Percentiles rank a stretch among this genome's conserved stretches.
Evolutionary conservation across 768 basidiomycete genomes (phyloP).

Genomic region (Mycena alexandri): DNA sequence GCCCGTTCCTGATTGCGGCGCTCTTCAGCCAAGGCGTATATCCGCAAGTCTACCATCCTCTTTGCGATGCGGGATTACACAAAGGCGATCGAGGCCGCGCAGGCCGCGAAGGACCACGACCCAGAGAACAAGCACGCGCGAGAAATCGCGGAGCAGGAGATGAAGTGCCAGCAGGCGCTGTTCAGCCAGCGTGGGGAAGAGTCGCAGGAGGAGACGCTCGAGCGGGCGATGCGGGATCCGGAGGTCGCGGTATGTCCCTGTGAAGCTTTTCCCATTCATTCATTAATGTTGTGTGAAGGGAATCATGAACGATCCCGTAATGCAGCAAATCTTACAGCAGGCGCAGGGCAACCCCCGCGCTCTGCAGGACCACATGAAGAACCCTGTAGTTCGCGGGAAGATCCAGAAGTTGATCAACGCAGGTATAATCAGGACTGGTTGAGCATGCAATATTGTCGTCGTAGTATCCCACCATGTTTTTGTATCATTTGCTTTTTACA

Average conservation of each 20-base stretch:
- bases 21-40: slow-evolving; percentile 90
- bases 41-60: slow-evolving; percentile 90
- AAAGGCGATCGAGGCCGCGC: slow-evolving; percentile 86
- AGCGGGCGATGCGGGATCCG: slow-evolving; percentile 97
- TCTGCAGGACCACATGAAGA: slow-evolving; percentile 97
- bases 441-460: slow-evolving; percentile 39
- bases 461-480: slow-evolving; percentile 5
- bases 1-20: slow-evolving; percentile 14
- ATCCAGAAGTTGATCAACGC: slow-evolving; percentile 92
- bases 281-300: slow-evolving; percentile 53
- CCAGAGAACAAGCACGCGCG: slow-evolving; percentile 82
- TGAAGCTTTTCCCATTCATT: slow-evolving; percentile 14
- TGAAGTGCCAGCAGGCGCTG: slow-evolving; percentile 85
- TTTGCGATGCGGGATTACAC: slow-evolving; percentile 92
- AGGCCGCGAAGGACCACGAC: slow-evolving; percentile 84
- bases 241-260: slow-evolving; percentile 83
- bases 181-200: slow-evolving; percentile 85
- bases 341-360: slow-evolving; percentile 91
- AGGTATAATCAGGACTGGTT: slow-evolving; percentile 92
- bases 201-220: slow-evolving; percentile 91
- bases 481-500: slow-evolving; percentile 23
- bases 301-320: slow-evolving; percentile 92
- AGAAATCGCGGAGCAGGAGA: slow-evolving; percentile 86
- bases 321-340: slow-evolving; percentile 96
- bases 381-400: slow-evolving; percentile 82